Evolutionary conservation across 75 land plant genomes (phyloP).

Genomic region (Selaginella tamariscina): DNA sequence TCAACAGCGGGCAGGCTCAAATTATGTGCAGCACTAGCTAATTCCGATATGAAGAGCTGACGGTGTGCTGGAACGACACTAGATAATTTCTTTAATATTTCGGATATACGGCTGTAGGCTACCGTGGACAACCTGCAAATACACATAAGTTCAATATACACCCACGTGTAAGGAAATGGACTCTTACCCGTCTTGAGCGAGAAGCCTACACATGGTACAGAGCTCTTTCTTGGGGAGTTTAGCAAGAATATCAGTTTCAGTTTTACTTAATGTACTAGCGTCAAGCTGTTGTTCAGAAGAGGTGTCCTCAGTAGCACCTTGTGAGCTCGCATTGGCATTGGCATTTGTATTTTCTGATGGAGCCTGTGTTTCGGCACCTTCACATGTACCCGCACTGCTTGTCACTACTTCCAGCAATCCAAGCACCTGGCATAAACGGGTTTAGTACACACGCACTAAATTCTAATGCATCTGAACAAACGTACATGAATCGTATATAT

Average conservation of each 20-base stretch:
- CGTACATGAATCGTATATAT: no score
- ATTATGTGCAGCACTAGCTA: slow-evolving; percentile 61
- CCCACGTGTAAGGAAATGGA: no score
- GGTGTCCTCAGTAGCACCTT: neutral
- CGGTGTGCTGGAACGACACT: slow-evolving; percentile 63
- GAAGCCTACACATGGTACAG: neutral
- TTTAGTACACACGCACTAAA: neutral
- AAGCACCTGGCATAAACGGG: slow-evolving; percentile 47
- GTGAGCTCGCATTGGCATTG: neutral
- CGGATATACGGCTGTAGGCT: slow-evolving; percentile 73
- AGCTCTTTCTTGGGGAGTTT: neutral
- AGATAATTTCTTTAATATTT: slow-evolving; percentile 75
- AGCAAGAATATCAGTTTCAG: neutral
- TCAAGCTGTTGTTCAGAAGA: neutral
- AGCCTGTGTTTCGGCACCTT: no score
- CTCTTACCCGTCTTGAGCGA: neutral
- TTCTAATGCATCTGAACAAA: no score
- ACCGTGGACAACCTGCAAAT: slow-evolving; percentile 69
- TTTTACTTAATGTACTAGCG: neutral
- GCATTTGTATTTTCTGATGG: neutral
- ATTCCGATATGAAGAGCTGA: slow-evolving; percentile 63
- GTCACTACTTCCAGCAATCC: slow-evolving; percentile 71
- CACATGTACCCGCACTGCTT: slow-evolving; percentile 42
- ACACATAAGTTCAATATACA: no score
- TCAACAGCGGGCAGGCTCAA: slow-evolving; percentile 56